Percentiles rank a stretch among this genome's conserved stretches.
Conservation (phyloP, 331 rosid species). For the Cucumis variabilis region DNA sequence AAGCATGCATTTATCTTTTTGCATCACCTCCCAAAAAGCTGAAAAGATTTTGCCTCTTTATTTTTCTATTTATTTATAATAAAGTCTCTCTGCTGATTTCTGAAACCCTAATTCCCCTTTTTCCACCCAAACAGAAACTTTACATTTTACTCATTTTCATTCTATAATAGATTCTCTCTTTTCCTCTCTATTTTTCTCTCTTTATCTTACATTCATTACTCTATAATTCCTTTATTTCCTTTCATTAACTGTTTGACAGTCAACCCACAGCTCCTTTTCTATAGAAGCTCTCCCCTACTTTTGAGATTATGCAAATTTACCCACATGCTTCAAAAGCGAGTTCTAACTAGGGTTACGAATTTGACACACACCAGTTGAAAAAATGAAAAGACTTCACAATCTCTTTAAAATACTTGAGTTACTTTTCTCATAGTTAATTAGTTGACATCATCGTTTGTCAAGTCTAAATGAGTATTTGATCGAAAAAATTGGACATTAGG, state of each 20-base stretch:
- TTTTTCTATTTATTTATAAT: too few species aligned
- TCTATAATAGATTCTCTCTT: constrained; percentile 7
- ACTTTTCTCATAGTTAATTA: background rate
- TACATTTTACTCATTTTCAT: background rate
- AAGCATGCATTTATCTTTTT: constrained; percentile 22
- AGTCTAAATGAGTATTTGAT: too few species aligned
- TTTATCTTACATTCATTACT: background rate
- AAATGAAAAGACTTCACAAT: too few species aligned
- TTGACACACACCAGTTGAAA: background rate
- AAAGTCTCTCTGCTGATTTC: background rate
- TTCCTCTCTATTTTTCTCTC: background rate
- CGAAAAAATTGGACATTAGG: too few species aligned
- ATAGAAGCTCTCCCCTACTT: background rate
- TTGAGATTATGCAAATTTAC: background rate
- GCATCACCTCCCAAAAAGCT: constrained; percentile 21
- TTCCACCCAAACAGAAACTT: background rate
- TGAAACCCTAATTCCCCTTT: background rate
- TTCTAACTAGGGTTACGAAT: background rate
- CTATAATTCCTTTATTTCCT: background rate
- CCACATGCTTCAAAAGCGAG: background rate
- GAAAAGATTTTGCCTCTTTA: background rate
- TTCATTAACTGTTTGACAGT: background rate
- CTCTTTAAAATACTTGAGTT: too few species aligned
- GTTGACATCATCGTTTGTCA: too few species aligned
- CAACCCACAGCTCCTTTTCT: background rate